Conservation (phyloP, 495 filamentous ascomycete species). For the Daldinia caldariorum region DNA sequence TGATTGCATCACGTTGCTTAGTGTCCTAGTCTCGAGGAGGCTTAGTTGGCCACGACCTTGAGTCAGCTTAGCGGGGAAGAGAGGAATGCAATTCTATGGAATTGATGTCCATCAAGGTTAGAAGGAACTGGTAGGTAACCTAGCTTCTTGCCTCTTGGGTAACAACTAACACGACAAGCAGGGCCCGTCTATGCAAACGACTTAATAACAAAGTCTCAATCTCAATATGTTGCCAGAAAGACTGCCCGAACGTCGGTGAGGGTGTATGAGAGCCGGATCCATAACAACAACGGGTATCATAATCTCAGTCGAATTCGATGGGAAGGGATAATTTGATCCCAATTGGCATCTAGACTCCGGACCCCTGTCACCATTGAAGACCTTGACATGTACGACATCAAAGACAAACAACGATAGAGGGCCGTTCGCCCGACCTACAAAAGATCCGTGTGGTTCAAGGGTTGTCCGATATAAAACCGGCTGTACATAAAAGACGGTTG, state of each 20-base stretch:
- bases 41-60: conserved; percentile 30
- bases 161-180: conserved; percentile 6
- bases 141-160: neutral
- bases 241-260: conserved; percentile 5
- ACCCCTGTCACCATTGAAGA: conserved; percentile 26
- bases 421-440: conserved; percentile 35
- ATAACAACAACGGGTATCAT: conserved; percentile 6
- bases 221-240: neutral
- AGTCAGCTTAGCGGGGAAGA: conserved; percentile 37
- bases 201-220: neutral
- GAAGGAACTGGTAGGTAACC: neutral
- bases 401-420: conserved; percentile 28
- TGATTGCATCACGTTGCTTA: conserved; percentile 33
- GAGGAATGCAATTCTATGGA: conserved; percentile 10
- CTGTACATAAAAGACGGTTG: conserved; percentile 23
- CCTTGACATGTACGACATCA: conserved; percentile 35
- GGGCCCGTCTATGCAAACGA: neutral
- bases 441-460: conserved; percentile 22
- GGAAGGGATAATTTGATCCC: neutral
- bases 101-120: conserved; percentile 23
- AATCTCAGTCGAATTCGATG: conserved; percentile 1
- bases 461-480: conserved; percentile 38
- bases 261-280: neutral
- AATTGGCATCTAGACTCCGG: conserved; percentile 15
- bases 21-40: conserved; percentile 32